These are phyloP conservation scores for Lenwebbia sp. DNA, from an alignment of 345 rosid genomes.

Conservation along the genomic window DNA sequence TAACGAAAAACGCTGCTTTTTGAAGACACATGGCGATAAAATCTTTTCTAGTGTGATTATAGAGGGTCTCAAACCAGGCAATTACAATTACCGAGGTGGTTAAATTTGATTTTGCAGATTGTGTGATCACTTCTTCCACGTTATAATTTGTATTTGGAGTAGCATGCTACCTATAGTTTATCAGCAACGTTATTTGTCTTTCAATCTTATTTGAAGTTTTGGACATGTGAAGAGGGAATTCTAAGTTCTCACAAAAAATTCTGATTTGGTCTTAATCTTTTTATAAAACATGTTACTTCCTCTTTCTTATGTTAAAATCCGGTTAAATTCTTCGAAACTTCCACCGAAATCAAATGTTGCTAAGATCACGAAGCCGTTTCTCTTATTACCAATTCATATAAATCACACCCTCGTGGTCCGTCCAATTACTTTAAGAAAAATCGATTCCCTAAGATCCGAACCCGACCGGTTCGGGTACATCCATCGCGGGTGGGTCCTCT, in stretches of 20 bases:
- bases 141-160: background rate
- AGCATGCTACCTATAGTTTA: background rate
- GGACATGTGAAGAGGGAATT: background rate
- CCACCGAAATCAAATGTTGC: background rate
- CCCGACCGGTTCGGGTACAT: background rate
- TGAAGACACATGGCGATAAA: too few relatives aligned
- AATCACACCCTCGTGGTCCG: background rate
- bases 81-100: background rate
- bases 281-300: background rate
- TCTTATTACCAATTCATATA: background rate
- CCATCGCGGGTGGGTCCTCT: background rate
- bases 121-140: background rate
- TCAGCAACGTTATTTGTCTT: background rate
- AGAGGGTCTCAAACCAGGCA: background rate
- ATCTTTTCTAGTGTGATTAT: background rate
- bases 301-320: background rate
- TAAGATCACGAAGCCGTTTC: background rate
- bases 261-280: background rate
- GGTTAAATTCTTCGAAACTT: background rate
- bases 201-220: background rate
- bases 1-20: too few relatives aligned
- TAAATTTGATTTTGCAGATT: background rate
- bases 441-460: background rate
- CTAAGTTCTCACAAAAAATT: background rate
- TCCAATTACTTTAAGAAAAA: background rate